Evolutionary conservation across 192 early-diverging fungal genomes (phyloP).

Genomic region (Coemansia biformis): DNA sequence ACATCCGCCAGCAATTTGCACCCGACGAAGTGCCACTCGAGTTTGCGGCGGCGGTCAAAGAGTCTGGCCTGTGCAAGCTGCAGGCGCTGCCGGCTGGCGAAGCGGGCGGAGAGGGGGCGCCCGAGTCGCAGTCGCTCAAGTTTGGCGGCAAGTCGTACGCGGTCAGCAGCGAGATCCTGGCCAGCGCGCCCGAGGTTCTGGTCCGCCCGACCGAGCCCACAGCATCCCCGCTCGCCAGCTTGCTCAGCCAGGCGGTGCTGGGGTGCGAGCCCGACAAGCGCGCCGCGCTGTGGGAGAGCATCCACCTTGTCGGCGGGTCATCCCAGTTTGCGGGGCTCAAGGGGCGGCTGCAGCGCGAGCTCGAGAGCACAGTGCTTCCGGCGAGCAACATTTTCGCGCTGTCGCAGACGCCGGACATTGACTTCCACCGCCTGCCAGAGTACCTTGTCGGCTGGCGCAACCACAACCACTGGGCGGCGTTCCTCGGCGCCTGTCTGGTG

Average conservation of each 20-base stretch:
- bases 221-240: conserved; percentile 43
- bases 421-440: conserved; percentile 77
- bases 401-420: conserved; percentile 76
- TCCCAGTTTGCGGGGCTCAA: conserved; percentile 51
- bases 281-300: conserved; percentile 74
- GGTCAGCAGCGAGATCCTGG: conserved; percentile 15
- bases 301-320: conserved; percentile 81
- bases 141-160: conserved; percentile 56
- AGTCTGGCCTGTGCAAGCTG: conserved; percentile 37
- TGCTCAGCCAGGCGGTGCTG: conserved; percentile 59
- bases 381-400: conserved; percentile 81
- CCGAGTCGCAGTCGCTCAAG: conserved; percentile 47
- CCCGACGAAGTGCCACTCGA: conserved; percentile 45
- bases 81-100: conserved; percentile 7
- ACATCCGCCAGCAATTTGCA: conserved; percentile 45
- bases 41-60: conserved; percentile 59
- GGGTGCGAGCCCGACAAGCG: conserved; percentile 71
- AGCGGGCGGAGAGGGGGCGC: conserved; percentile 7
- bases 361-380: conserved; percentile 63
- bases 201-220: conserved; percentile 59
- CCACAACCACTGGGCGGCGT: conserved; percentile 61
- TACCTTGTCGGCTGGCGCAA: conserved; percentile 79
- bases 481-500: conserved; percentile 79
- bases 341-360: conserved; percentile 55
- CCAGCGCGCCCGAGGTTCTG: conserved; percentile 54